phyloP scores from a whole-genome alignment of 768 basidiomycete genomes.

The Boletus tylopilopsis region DNA sequence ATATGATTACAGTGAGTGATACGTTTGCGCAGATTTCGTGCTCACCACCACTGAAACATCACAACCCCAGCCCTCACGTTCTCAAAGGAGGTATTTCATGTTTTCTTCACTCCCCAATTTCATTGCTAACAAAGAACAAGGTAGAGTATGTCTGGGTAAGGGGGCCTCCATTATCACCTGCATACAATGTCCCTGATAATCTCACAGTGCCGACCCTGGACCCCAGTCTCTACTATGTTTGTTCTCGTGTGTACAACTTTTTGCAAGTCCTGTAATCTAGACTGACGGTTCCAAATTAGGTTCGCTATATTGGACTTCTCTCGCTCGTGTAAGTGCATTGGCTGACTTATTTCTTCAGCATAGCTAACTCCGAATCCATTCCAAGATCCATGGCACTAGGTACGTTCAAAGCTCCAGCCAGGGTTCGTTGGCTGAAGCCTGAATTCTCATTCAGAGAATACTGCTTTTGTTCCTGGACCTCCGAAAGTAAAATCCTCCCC shows the following conservation, averaged over 20 bases:
- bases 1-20: not conserved
- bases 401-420: not conserved
- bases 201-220: not conserved
- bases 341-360: not conserved
- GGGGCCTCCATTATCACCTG: accelerated
- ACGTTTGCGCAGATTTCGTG: too few relatives aligned
- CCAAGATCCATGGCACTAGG: not conserved
- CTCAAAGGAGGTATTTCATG: not conserved
- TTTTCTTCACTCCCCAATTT: not conserved
- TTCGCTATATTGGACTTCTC: not conserved
- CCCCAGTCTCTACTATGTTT: not conserved
- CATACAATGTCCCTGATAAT: not conserved
- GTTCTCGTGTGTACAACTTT: not conserved
- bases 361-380: not conserved
- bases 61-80: not conserved
- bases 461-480: not conserved
- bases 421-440: not conserved
- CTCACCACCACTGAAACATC: not conserved
- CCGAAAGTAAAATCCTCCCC: not conserved
- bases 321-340: not conserved
- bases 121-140: not conserved
- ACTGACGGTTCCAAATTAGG: not conserved
- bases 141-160: not conserved
- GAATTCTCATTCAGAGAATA: not conserved
- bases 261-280: not conserved